Conservation (phyloP, 192 early-diverging fungal genomes). For the Lunasporangiospora selenospora region DNA sequence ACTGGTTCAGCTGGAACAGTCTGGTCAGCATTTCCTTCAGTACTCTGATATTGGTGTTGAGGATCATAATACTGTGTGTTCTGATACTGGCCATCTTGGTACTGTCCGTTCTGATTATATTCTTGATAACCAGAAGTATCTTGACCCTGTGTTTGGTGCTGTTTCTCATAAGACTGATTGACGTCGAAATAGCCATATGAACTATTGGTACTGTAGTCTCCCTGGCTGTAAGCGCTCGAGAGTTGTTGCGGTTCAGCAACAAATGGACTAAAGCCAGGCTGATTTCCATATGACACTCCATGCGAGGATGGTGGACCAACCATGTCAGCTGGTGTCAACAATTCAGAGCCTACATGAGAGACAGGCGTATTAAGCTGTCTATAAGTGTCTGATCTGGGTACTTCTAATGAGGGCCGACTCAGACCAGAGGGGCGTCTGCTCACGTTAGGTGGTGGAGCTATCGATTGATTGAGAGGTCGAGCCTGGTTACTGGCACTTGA, state of each 20-base stretch:
- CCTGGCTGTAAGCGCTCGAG: slow-evolving; percentile 5
- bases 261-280: slow-evolving; percentile 9
- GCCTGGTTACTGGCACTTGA: slow-evolving; percentile 24
- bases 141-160: slow-evolving; percentile 7
- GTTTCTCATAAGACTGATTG: neutral
- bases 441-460: neutral
- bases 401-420: slow-evolving; percentile 19
- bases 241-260: slow-evolving; percentile 19
- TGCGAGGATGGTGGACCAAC: slow-evolving; percentile 1
- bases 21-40: neutral
- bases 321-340: neutral
- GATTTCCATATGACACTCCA: neutral
- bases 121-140: slow-evolving; percentile 5
- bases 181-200: neutral
- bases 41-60: neutral
- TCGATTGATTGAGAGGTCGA: neutral
- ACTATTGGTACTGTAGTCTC: neutral
- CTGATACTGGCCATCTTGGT: slow-evolving; percentile 3
- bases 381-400: slow-evolving; percentile 13
- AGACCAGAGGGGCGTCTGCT: slow-evolving; percentile 18
- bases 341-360: neutral
- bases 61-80: slow-evolving; percentile 2
- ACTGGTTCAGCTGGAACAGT: slow-evolving; percentile 6
- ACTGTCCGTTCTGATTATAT: slow-evolving; percentile 13
- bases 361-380: slow-evolving; percentile 5